A percentile compares a stretch with the other conserved stretches of the same genome.
phyloP scores from a whole-genome alignment of 1,139 yeast species.

The Martiniozyma asiatica region DNA sequence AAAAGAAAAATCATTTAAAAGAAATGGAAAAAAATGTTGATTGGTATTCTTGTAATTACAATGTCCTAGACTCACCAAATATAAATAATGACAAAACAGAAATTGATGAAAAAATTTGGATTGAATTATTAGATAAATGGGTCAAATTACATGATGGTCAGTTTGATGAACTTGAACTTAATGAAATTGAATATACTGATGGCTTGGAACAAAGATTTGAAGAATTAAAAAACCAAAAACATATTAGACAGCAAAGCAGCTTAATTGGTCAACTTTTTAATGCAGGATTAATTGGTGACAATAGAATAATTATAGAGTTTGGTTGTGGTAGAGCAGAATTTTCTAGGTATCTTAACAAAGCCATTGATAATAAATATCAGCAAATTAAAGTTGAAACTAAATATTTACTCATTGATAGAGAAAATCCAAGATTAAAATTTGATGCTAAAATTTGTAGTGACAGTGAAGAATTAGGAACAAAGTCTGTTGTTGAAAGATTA shows the following conservation, averaged over 20 bases:
- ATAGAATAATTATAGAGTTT: constrained; percentile 52
- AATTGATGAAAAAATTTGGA: constrained; percentile 18
- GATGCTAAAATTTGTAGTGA: constrained; percentile 45
- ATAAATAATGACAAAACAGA: neutral
- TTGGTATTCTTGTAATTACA: constrained; percentile 15
- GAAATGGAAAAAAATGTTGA: constrained; percentile 9
- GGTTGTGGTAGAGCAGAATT: constrained; percentile 90
- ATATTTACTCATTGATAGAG: constrained; percentile 63
- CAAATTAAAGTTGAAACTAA: no score
- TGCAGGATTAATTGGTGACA: constrained; percentile 27
- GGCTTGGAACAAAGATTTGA: constrained; percentile 30
- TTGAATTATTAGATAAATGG: constrained; percentile 18
- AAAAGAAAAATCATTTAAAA: constrained; percentile 13
- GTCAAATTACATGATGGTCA: constrained; percentile 15
- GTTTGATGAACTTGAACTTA: constrained; percentile 9
- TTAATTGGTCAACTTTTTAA: constrained; percentile 56
- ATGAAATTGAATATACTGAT: constrained; percentile 13
- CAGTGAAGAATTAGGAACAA: constrained; percentile 33
- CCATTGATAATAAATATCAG: constrained; percentile 16
- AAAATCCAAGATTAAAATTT: constrained; percentile 66
- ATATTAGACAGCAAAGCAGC: constrained; percentile 74
- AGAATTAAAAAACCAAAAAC: constrained; percentile 52
- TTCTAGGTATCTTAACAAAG: constrained; percentile 51
- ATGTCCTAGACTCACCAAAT: constrained; percentile 10
- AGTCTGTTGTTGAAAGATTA: constrained; percentile 31